Evolutionary conservation across 1,284 basidiomycete species (phyloP), one percentile per base, ranked within the genome.

Genomic region (Pholiota adiposa): DNA sequence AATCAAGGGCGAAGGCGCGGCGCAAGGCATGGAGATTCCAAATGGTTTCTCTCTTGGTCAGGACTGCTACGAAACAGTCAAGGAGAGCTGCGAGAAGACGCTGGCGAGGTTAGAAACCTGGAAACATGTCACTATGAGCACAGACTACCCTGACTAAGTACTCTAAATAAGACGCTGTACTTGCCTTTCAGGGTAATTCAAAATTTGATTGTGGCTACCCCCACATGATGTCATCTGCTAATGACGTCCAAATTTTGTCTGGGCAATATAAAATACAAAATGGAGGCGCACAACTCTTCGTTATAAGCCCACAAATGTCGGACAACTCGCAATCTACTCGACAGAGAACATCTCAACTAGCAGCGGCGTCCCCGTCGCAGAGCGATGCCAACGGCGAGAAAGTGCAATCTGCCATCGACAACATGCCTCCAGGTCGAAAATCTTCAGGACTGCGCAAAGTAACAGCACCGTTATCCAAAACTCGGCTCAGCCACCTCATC

Each of bases 401-500:
- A 23, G 27, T 27, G 14, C 23, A 27, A 46, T 46, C 44, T 23
- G 27, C 44, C 7, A 11, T 23, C 21, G 1, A 46, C 23, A 46
- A 46, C 16, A 16, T 46, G n/a, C 44, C 44, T 9, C 44, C 44
- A 46, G 14, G 9, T 2, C 44, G 44, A 4, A 14, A 2, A 27
- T 46, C 44, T 25, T 8, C 14, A 12, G 49, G 55, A 1, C 36
- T 75, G 8, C 67, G 59, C 29, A 62, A 63, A 2, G 77, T 79
- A 59, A 69, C 71, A 1, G 70, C 77, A 18, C 80, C 80, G 6
- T 70, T 81, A 9, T 61, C 71, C 18, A 63, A 68, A 21, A 74
- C 73, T 3, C 69, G 75, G 18, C 73, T 82, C 21, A 68, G 70
- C 65, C 74, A 71, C 4, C 75, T 87, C 69, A 80, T 84, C 54